Evolutionary conservation across 305 asterid genomes (phyloP), one percentile per base, ranked within the genome.

Genomic region (Vinca major): DNA sequence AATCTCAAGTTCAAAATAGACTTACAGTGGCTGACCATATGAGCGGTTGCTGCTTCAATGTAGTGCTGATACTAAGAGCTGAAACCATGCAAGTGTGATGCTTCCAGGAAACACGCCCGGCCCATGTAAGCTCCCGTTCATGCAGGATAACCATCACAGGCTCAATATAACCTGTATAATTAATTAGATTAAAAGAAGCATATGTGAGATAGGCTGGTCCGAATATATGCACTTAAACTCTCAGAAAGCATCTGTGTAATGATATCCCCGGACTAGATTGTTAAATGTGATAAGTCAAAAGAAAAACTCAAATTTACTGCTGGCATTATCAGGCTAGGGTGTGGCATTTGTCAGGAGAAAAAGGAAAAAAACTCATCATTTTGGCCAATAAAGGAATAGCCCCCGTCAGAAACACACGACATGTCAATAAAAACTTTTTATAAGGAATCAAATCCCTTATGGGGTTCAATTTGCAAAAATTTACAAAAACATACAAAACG

Each of bases 121-220:
- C 96, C 99, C 99, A 93, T 52, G 99, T 90, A 82, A 85, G 96
- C 85, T 90, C 99, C 65, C 74, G 79, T 71, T 93, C 97, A 60
- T 93, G 97, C 74, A 93, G 93, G 80, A 93, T 90, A 69, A 90
- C 99, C 85, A 89, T 83, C 71, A 93, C 97, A 73, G 99, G 97
- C 81, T 93, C 99, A 78, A 89, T 90, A 77, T 93, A 93, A 80
- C 98, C 97, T 92, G 86, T 66, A 80, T 54, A 76, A 17, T 52
- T 52, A 63, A 26, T 64, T 43, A 12, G 44, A 63, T 53, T 52
- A 52, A 16, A 58, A 58, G 37, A 58, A 37, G 47, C 13, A 8
- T 8, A 39, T 10, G 40, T 10, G 62, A 4, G 7, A 55, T 55
- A 55, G 67, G 4, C 60, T 37, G 26, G 21, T n/a, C 62, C 26